A percentile compares a stretch with the other conserved stretches of the same genome.
These are phyloP conservation scores for Aspergillus sp. DNA, from an alignment of 2,329 filamentous ascomycete genomes.

Conservation along the genomic window DNA sequence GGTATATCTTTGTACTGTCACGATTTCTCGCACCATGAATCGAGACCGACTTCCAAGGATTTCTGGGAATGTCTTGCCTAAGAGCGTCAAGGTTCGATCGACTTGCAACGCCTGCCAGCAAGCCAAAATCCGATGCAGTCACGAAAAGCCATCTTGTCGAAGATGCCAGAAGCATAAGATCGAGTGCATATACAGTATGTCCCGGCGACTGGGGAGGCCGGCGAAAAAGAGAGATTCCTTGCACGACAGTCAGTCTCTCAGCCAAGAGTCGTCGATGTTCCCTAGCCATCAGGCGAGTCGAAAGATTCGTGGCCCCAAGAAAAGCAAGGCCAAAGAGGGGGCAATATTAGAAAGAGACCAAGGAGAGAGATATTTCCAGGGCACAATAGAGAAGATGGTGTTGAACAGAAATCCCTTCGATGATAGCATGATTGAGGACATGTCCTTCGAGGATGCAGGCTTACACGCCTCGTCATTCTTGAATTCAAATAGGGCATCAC, in stretches of 20 bases:
- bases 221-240: conserved; percentile 29
- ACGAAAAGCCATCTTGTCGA: conserved; percentile 35
- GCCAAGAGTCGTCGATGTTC: background rate
- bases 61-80: conserved; percentile 21
- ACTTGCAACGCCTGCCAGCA: conserved; percentile 42
- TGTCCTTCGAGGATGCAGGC: conserved; percentile 7
- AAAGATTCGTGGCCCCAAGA: conserved; percentile 12
- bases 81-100: conserved; percentile 36
- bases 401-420: conserved; percentile 8
- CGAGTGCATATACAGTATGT: conserved; percentile 37
- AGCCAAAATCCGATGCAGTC: conserved; percentile 39
- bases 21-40: conserved; percentile 7
- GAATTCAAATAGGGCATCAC: conserved; percentile 7
- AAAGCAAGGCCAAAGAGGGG: conserved; percentile 12
- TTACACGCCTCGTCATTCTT: conserved; percentile 12
- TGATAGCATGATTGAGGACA: conserved; percentile 7
- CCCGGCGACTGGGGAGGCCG: conserved; percentile 33
- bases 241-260: background rate
- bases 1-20: background rate
- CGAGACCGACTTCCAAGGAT: conserved; percentile 1
- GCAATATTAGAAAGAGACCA: background rate
- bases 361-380: background rate
- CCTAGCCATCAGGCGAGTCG: conserved; percentile 5
- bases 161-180: conserved; percentile 36
- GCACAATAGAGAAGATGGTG: background rate